Evolutionary conservation across 176 grass and related monocot species (phyloP).

Genomic region (Oropetium thomaeum): DNA sequence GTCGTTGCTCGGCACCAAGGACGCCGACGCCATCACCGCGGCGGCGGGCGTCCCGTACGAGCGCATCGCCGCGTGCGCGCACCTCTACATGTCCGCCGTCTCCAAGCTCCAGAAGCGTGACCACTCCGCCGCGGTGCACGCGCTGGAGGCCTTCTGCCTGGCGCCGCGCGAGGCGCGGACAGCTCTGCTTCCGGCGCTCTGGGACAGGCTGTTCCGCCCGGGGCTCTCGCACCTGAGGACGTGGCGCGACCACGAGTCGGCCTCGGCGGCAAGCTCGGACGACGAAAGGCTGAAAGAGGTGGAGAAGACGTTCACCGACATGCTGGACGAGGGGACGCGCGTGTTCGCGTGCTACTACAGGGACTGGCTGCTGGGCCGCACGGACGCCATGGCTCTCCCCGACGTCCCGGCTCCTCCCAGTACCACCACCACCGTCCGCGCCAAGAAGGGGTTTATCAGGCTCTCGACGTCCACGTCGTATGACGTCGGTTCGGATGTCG

Average conservation of each 20-base stretch:
- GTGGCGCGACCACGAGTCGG: slow-evolving; percentile 68
- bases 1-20: not conserved
- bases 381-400: slow-evolving; percentile 31
- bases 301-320: slow-evolving; percentile 37
- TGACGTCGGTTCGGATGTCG: slow-evolving; percentile 32
- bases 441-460: too few species aligned
- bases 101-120: slow-evolving; percentile 42
- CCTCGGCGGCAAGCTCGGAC: not conserved
- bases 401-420: slow-evolving; percentile 38
- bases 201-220: slow-evolving; percentile 58
- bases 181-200: slow-evolving; percentile 50
- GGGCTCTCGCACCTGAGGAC: slow-evolving; percentile 49
- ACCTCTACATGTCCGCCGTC: slow-evolving; percentile 32
- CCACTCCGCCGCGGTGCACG: slow-evolving; percentile 51
- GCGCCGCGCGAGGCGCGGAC: slow-evolving; percentile 52
- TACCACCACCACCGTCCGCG: slow-evolving; percentile 23
- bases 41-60: slow-evolving; percentile 7
- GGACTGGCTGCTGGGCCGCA: slow-evolving; percentile 72
- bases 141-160: slow-evolving; percentile 58
- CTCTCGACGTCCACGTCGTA: slow-evolving; percentile 25
- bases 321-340: slow-evolving; percentile 51
- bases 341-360: slow-evolving; percentile 74
- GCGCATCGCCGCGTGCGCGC: slow-evolving; percentile 41
- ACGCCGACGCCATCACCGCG: slow-evolving; percentile 23
- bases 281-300: slow-evolving; percentile 37